Evolutionary conservation across 345 rosid genomes (phyloP), one percentile per base, ranked within the genome.

Genomic region (Citrus hindsii): DNA sequence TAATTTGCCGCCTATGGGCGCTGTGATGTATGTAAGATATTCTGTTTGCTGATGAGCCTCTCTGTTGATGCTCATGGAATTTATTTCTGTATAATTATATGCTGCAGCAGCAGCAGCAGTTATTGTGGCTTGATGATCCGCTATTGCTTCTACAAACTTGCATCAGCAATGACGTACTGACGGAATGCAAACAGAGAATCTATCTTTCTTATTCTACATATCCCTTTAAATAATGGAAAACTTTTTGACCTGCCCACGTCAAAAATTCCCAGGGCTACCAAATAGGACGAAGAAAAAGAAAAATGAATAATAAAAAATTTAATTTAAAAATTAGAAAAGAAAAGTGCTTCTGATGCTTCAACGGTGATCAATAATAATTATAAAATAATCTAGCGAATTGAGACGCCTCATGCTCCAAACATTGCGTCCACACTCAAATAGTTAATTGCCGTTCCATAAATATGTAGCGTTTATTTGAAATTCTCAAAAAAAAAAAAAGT

Each of bases 11-110:
- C 55, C 30, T 61, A 1, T 33, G 48, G 40, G 69, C 65, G 18
- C 25, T 32, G 59, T 65, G 65, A 51, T 61, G 76, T 32, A 25
- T 73, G 76, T 74, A 56, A 76, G 63, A 42, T 82, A 32, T 9
- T 25, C 18, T 56, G 82, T 22, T 76, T 59, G 79, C 37, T 59
- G 42, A 40, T 69, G 40, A 24, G 62, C 70, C 16, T 16, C 27
- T 63, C 42, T 63, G 2, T 9, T 24, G 9, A 40, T 74, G 58
- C 58, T 18, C 55, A 24, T 24, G 32, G 48, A 16, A 16, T 55
- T 24, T 28, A 25, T 42, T 42, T 69, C 9, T 42, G 32, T 40
- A n/a, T 42, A 42, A 40, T 12, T 24, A 6, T 64, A 30, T 59
- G 40, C 8, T 6, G 32, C 65, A 3, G 5, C 13, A 4, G 33